phyloP scores from a whole-genome alignment of 306 rosid genomes.

The Castanea mollissima region DNA sequence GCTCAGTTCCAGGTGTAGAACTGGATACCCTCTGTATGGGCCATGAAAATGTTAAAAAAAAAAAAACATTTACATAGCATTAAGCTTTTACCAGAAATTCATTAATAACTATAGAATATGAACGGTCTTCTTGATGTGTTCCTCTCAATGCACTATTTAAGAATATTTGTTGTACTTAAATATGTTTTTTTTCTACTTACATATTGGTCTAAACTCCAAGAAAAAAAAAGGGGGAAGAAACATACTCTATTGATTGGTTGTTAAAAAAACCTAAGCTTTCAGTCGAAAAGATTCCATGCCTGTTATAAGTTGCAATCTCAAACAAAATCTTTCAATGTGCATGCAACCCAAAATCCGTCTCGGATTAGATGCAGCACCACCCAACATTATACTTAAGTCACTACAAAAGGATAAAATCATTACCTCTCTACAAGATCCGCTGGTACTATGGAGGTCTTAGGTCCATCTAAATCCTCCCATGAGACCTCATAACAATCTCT shows the following conservation, averaged over 20 bases:
- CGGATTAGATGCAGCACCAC: not conserved
- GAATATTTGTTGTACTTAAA: not conserved
- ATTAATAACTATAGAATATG: not conserved
- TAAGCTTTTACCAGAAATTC: not conserved
- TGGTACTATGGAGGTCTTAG: conserved; percentile 56
- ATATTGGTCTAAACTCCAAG: not conserved
- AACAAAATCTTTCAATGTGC: not conserved
- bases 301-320: not conserved
- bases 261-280: not conserved
- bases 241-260: not conserved
- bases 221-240: not conserved
- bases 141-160: not conserved
- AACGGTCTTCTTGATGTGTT: not conserved
- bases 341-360: not conserved
- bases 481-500: conserved; percentile 71
- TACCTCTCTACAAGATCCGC: conserved; percentile 67
- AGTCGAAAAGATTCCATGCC: not conserved
- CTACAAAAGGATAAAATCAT: not conserved
- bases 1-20: not conserved
- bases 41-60: not conserved
- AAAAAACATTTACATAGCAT: not conserved
- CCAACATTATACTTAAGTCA: not conserved
- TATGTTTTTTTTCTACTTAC: not conserved
- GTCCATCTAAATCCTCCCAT: conserved; percentile 65
- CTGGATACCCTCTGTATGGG: not conserved